Evolutionary conservation across 2,329 filamentous ascomycete genomes (phyloP).

Genomic region (Fusarium sp.): DNA sequence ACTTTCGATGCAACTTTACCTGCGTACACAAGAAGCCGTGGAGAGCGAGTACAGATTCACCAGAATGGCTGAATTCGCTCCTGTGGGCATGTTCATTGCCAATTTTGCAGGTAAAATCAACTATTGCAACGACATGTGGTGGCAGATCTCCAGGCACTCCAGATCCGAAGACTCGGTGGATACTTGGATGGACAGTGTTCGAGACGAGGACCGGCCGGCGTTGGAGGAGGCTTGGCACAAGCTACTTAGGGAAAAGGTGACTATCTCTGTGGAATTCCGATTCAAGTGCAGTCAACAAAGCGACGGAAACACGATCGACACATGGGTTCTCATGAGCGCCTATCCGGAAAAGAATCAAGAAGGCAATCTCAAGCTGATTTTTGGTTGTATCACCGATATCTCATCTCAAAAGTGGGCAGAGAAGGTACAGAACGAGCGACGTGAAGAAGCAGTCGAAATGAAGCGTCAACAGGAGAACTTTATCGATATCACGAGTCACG

Average conservation of each 20-base stretch:
- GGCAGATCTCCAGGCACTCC: conserved; percentile 75
- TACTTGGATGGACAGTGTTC: conserved; percentile 78
- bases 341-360: conserved; percentile 75
- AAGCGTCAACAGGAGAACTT: conserved; percentile 79
- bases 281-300: conserved; percentile 76
- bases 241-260: conserved; percentile 69
- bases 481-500: conserved; percentile 79
- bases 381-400: conserved; percentile 86
- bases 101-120: conserved; percentile 75
- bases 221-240: conserved; percentile 71
- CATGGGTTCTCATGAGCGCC: conserved; percentile 81
- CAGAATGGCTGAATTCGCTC: conserved; percentile 85
- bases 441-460: conserved; percentile 83
- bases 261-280: conserved; percentile 77
- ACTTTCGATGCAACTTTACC: conserved; percentile 78
- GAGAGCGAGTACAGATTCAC: conserved; percentile 83
- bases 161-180: conserved; percentile 68
- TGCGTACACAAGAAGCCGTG: conserved; percentile 69
- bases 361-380: conserved; percentile 77
- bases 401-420: conserved; percentile 88
- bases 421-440: conserved; percentile 78
- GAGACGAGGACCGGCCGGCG: conserved; percentile 70
- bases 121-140: conserved; percentile 86
- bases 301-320: conserved; percentile 71
- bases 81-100: conserved; percentile 88